Evolutionary conservation across 306 rosid species (phyloP).

Genomic region (Psophocarpus tetragonolobus): DNA sequence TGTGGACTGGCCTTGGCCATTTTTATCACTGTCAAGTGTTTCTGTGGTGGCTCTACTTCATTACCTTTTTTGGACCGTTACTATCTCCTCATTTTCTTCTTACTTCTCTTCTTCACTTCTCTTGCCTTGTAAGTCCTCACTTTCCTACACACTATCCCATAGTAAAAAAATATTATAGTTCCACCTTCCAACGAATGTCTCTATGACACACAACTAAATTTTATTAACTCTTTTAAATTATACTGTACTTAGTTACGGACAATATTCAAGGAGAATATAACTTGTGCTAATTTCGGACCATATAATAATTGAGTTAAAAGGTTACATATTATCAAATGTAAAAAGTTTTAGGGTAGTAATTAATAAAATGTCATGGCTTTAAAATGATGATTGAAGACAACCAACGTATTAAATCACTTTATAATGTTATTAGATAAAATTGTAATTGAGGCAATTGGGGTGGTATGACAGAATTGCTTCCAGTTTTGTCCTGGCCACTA

Average conservation of each 20-base stretch:
- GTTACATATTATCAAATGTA: too few species aligned
- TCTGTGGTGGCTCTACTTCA: slow-evolving; percentile 36
- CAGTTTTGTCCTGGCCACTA: slow-evolving; percentile 51
- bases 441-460: not conserved
- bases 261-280: not conserved
- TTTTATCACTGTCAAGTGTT: slow-evolving; percentile 44
- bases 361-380: too few species aligned
- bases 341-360: too few species aligned
- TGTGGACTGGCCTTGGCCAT: slow-evolving; percentile 55
- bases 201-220: not conserved
- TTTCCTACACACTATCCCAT: not conserved
- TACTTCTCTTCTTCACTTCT: slow-evolving; percentile 53
- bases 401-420: too few species aligned
- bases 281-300: not conserved
- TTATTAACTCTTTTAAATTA: not conserved
- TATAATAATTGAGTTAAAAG: too few species aligned
- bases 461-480: slow-evolving; percentile 57
- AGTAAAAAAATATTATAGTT: not conserved
- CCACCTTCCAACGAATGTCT: not conserved
- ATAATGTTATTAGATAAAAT: not conserved
- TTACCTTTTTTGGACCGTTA: slow-evolving; percentile 43
- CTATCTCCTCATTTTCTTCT: slow-evolving; percentile 39
- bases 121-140: slow-evolving; percentile 58
- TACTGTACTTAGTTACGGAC: too few species aligned
- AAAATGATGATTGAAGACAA: too few species aligned